These are phyloP conservation scores for Drechslera avenae DNA, from an alignment of 2,329 filamentous ascomycete species.

Conservation along the genomic window DNA sequence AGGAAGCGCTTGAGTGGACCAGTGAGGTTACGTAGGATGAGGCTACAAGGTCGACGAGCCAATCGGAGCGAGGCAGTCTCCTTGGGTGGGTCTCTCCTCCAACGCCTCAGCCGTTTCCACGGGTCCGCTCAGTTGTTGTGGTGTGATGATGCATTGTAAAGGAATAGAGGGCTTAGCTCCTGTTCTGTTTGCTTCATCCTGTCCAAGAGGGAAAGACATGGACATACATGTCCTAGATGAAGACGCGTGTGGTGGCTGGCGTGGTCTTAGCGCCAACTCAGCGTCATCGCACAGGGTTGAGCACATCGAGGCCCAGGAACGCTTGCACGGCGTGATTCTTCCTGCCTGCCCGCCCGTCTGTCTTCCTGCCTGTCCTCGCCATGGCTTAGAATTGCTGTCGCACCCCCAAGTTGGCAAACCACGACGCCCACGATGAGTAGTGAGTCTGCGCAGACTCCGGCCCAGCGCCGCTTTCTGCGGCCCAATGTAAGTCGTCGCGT, in stretches of 20 bases:
- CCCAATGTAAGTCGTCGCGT: conserved; percentile 42
- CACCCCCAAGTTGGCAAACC: background rate
- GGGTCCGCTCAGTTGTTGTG: too few species aligned
- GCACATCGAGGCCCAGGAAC: conserved; percentile 2
- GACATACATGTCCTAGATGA: background rate
- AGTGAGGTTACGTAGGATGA: background rate
- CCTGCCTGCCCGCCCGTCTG: background rate
- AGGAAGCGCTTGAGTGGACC: background rate
- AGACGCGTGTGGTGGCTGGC: conserved; percentile 17
- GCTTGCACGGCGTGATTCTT: conserved; percentile 5
- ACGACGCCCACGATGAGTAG: conserved; percentile 29
- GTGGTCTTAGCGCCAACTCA: conserved; percentile 15
- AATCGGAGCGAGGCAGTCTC: conserved; percentile 5
- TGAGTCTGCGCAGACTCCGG: conserved; percentile 37
- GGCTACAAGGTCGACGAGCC: conserved; percentile 3
- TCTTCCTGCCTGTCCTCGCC: background rate
- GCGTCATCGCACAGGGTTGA: conserved; percentile 14
- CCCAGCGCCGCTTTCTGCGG: conserved; percentile 45
- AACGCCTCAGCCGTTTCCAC: background rate
- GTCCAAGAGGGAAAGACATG: background rate
- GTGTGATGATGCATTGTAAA: too few species aligned
- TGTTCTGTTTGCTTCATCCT: background rate
- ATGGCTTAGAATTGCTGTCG: conserved; percentile 18
- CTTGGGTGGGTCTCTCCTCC: background rate
- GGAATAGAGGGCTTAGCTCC: background rate